A percentile compares a stretch with the other conserved stretches of the same genome.
phyloP scores from a whole-genome alignment of 495 filamentous ascomycete species.

The Penicillium atrosanguineum region DNA sequence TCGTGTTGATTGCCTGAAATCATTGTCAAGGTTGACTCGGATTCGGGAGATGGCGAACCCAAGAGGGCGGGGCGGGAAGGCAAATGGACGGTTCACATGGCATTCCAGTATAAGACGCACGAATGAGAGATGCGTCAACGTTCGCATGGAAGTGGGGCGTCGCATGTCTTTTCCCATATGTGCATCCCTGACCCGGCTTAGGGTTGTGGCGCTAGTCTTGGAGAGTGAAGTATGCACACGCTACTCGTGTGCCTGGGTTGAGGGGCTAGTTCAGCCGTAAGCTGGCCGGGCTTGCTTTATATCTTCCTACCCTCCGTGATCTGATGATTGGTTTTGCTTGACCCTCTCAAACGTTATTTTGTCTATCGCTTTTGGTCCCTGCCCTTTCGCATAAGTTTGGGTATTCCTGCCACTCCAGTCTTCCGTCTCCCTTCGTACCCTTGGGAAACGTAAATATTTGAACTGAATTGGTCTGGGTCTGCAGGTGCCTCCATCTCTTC shows the following conservation, averaged over 20 bases:
- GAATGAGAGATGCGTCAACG: constrained; percentile 17
- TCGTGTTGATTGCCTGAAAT: neutral
- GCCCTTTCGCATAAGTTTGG: neutral
- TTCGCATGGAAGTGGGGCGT: constrained; percentile 19
- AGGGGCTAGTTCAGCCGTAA: constrained; percentile 17
- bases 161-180: constrained; percentile 14
- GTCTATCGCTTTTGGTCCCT: neutral
- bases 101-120: constrained; percentile 2
- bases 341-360: neutral
- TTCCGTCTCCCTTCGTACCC: neutral
- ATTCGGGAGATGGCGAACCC: neutral
- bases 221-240: too few relatives aligned
- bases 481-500: neutral
- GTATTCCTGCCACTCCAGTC: neutral
- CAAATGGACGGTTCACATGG: constrained; percentile 4
- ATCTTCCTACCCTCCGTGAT: neutral
- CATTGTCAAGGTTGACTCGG: neutral
- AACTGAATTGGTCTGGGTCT: neutral
- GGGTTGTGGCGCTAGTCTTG: constrained; percentile 13
- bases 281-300: neutral
- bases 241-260: constrained; percentile 3
- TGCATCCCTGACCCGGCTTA: constrained; percentile 8
- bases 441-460: neutral
- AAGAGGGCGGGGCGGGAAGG: neutral
- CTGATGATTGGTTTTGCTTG: neutral